Evolutionary conservation across 768 basidiomycete genomes (phyloP).

Genomic region (Suillus variegatus): DNA sequence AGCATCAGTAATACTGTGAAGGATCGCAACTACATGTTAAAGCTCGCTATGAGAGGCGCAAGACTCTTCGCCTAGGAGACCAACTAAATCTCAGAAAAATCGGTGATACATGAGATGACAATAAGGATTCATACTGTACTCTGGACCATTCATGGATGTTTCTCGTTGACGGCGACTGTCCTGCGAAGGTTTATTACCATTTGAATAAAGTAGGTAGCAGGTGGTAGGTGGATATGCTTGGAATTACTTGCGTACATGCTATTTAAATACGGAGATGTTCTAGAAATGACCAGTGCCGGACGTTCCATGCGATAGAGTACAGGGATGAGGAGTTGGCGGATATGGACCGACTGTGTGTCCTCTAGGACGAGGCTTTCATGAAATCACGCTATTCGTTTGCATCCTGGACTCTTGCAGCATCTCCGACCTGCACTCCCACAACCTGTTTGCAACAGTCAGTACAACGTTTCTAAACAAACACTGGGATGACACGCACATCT

Average conservation of each 20-base stretch:
- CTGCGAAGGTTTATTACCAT: background rate
- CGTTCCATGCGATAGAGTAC: background rate
- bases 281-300: background rate
- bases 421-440: conserved; percentile 65
- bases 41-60: background rate
- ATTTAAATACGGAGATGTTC: background rate
- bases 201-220: background rate
- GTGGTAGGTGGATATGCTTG: background rate
- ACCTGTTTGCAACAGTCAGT: conserved; percentile 34
- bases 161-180: background rate
- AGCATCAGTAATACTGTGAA: background rate
- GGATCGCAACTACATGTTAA: background rate
- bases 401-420: conserved; percentile 60
- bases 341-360: background rate
- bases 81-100: background rate
- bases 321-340: background rate
- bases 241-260: background rate
- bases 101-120: background rate
- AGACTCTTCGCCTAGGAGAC: background rate
- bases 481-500: conserved; percentile 45
- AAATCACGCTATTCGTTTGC: conserved; percentile 30
- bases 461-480: background rate
- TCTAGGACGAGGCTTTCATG: background rate
- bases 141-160: background rate
- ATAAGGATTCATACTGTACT: background rate